phyloP scores from a whole-genome alignment of 1,284 basidiomycete genomes.

The Ganoderma boninense region DNA sequence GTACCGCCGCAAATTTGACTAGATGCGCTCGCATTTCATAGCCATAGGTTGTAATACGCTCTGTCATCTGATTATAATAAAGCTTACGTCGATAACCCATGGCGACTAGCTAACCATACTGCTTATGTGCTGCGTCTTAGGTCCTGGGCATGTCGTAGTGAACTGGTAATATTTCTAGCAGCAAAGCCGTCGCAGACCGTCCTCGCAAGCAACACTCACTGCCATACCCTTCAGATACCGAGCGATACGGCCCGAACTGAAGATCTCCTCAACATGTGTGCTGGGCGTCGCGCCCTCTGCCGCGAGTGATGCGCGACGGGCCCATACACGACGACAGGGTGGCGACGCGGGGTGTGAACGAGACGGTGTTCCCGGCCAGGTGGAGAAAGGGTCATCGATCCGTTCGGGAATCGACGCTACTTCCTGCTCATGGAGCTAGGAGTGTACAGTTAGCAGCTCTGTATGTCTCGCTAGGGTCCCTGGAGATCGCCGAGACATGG shows the following conservation, averaged over 20 bases:
- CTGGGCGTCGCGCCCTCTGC: slow-evolving; percentile 58
- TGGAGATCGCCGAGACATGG: not conserved
- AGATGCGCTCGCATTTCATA: slow-evolving; percentile 15
- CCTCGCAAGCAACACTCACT: not conserved
- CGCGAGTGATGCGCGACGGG: slow-evolving; percentile 70
- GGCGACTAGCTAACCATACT: not conserved
- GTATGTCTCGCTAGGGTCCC: not conserved
- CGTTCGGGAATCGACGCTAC: slow-evolving; percentile 63
- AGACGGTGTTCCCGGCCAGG: slow-evolving; percentile 69
- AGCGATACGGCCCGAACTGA: slow-evolving; percentile 58
- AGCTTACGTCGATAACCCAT: not conserved
- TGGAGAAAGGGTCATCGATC: slow-evolving; percentile 73
- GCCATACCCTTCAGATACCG: slow-evolving; percentile 49
- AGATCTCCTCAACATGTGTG: slow-evolving; percentile 55
- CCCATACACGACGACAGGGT: slow-evolving; percentile 70
- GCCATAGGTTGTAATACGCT: not conserved
- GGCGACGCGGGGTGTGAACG: slow-evolving; percentile 71
- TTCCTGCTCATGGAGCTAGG: slow-evolving; percentile 57
- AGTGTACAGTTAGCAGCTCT: not conserved
- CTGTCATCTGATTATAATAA: not conserved
- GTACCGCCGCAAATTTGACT: slow-evolving; percentile 1
- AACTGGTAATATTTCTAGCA: not conserved
- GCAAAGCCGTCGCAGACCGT: not conserved
- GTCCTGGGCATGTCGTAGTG: not conserved
- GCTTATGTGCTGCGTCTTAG: not conserved